Evolutionary conservation across 495 filamentous ascomycete species (phyloP), one percentile per base, ranked within the genome.

Genomic region (Penicillium argentinense): DNA sequence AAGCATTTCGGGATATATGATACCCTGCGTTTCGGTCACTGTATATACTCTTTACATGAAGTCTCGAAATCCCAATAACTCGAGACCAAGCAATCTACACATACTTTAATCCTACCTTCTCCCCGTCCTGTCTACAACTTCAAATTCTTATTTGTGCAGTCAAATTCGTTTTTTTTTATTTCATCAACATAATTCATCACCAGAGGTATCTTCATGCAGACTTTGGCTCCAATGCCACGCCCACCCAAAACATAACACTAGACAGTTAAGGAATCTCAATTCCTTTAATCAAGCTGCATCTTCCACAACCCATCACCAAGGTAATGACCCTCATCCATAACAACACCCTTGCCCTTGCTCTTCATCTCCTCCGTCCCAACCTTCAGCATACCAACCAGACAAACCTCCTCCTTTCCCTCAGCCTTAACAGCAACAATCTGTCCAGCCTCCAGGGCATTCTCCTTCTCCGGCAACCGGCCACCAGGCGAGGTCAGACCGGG

Each of bases 291-390:
- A 45, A 88, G 66, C 47, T 67, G 71, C 67, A 95, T 67, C 70
- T 72, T 84, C 93, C 93, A 98, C 51, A 98, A 66, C 42, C 92
- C 93, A 81, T 98, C 93, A 5, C 95, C 93, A 34, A 97, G 63
- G 76, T 83, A 97, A 82, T 97, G 92, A 39, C 86, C 88, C 49
- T 85, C 82, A 75, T 98, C 93, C 58, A 97, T 86, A 17, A 87
- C 93, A 25, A 90, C 85, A 1, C 91, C 95, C 73, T 95, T 96
- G 51, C 87, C 88, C 72, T 92, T 89, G 58, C 80, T 84, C 80
- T 89, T 96, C 54, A 95, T 88, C 67, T 97, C 89, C 76, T 87
- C 83, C 0, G 93, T 97, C 9, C 90, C 86, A 76, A 88, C 84
- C 71, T 85, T 87, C 72, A 97, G 62, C 61, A 84, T 66, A 3